These are phyloP conservation scores for Melanopsichium pennsylvanicum DNA, from an alignment of 1,284 basidiomycete species.

Conservation along the genomic window DNA sequence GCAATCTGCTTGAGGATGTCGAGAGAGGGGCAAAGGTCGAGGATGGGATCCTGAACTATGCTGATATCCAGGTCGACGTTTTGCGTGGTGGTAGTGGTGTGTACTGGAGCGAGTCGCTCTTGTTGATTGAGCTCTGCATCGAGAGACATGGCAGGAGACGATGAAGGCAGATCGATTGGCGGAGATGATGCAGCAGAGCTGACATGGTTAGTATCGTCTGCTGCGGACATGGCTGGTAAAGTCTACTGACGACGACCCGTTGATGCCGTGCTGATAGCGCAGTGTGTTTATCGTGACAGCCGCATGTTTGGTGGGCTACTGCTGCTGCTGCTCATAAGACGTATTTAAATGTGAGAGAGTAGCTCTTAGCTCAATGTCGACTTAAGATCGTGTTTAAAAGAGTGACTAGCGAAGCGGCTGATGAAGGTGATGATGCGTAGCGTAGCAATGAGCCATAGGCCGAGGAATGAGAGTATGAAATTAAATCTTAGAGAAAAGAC, in stretches of 20 bases:
- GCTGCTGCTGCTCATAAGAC: too few relatives aligned
- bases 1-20: conserved; percentile 39
- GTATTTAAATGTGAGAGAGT: too few relatives aligned
- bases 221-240: too few relatives aligned
- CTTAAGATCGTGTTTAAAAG: too few relatives aligned
- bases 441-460: background rate
- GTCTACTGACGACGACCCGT: too few relatives aligned
- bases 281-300: too few relatives aligned
- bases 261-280: too few relatives aligned
- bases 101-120: background rate
- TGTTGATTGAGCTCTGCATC: conserved; percentile 3
- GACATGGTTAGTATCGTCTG: background rate
- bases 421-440: background rate
- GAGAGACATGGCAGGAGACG: conserved; percentile 1
- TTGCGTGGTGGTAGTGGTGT: background rate
- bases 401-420: too few relatives aligned
- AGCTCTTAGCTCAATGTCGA: too few relatives aligned
- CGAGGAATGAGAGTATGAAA: too few relatives aligned
- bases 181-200: background rate
- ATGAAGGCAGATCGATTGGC: background rate
- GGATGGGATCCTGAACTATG: conserved; percentile 39
- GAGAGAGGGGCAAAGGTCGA: conserved; percentile 51
- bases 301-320: too few relatives aligned
- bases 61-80: conserved; percentile 29
- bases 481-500: too few relatives aligned